Base-by-base conservation (phyloP, 108 stramenopile species). In the Pseudonitzschia delicatissima region DNA sequence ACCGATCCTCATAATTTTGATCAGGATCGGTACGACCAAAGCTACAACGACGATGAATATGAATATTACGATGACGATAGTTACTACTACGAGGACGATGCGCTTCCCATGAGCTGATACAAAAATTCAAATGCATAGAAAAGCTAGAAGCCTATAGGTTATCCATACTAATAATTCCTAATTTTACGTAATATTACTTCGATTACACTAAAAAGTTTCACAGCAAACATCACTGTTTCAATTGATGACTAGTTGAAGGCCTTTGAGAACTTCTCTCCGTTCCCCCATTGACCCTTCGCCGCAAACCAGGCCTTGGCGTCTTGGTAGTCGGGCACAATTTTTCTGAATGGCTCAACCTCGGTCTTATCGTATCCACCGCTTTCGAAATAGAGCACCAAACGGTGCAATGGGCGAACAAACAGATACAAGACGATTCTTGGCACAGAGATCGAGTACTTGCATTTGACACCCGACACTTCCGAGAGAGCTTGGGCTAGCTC, bases 201-300 rank as follows among this genome's bases (percentile, higher is more conserved):
- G n/a, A n/a, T n/a, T n/a, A n/a, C n/a, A n/a, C n/a, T n/a, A n/a
- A n/a, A n/a, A n/a, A n/a, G n/a, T n/a, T n/a, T n/a, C n/a, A n/a
- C n/a, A n/a, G n/a, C n/a, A n/a, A n/a, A n/a, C n/a, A n/a, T n/a
- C n/a, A n/a, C n/a, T n/a, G n/a, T n/a, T n/a, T n/a, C n/a, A n/a
- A n/a, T n/a, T n/a, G n/a, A n/a, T n/a, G n/a, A n/a, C n/a, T n/a
- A n/a, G n/a, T n/a, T n/a, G n/a, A n/a, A n/a, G n/a, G n/a, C n/a
- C n/a, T n/a, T n/a, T n/a, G n/a, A 6, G 40, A 72, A 72, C 71
- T 66, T 66, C 21, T 72, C 71, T 40, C 71, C 71, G 35, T 66
- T 40, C 27, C 53, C 48, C 71, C 71, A 72, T 55, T 67, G 65
- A 25, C 71, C 71, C 39, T 66, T 72, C 32, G 29, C 37, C 5